Percentiles rank a stretch among this genome's conserved stretches.
phyloP scores from a whole-genome alignment of 805 yeast species.

The Lipomyces yamadae region DNA sequence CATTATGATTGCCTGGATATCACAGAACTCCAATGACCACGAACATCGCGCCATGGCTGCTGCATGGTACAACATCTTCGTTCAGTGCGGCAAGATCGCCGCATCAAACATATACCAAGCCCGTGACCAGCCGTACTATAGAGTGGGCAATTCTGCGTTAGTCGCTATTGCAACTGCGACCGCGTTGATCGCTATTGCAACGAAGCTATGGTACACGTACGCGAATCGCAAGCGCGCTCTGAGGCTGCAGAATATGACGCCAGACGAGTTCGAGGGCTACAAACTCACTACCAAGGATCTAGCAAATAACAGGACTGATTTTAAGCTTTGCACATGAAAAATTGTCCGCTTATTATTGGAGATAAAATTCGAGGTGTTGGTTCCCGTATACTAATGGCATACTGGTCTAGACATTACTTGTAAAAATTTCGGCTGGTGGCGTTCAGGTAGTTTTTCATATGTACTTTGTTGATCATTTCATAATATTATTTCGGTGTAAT shows the following conservation, averaged over 20 bases:
- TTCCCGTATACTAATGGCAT: no score
- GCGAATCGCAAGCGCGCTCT: constrained; percentile 48
- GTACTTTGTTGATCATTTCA: no score
- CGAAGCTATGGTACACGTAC: constrained; percentile 44
- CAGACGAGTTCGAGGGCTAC: constrained; percentile 57
- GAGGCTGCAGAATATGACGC: constrained; percentile 57
- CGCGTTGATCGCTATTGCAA: constrained; percentile 39
- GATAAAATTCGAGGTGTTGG: no score
- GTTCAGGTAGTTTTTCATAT: no score
- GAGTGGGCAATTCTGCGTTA: constrained; percentile 56
- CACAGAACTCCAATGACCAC: constrained; percentile 65
- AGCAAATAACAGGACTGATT: constrained; percentile 66
- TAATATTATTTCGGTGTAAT: no score
- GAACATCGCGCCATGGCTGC: constrained; percentile 66
- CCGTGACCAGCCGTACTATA: constrained; percentile 64
- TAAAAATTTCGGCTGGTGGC: no score
- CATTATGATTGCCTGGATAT: constrained; percentile 62
- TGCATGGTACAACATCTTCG: constrained; percentile 67
- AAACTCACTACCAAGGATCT: constrained; percentile 52
- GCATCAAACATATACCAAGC: constrained; percentile 61
- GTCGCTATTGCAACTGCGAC: constrained; percentile 33
- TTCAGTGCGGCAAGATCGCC: constrained; percentile 62
- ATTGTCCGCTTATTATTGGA: no score
- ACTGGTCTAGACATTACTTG: no score
- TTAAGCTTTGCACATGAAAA: constrained; percentile 35